phyloP scores from a whole-genome alignment of 139 green algal genomes.

The Coelastrella sp. region DNA sequence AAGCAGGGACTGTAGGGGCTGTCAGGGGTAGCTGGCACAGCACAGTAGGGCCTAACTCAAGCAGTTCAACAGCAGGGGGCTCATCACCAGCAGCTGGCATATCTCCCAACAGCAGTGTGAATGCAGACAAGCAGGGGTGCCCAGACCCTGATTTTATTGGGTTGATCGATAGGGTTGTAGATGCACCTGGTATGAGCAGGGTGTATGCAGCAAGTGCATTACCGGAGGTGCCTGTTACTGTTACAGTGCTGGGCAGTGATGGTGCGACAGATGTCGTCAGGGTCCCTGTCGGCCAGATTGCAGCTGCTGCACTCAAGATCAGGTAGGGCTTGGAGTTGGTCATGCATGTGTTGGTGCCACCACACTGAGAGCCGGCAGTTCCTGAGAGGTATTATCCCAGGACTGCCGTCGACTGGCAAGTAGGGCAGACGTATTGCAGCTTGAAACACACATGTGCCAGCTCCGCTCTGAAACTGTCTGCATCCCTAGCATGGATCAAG shows the following conservation, averaged over 20 bases:
- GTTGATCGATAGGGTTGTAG: background rate
- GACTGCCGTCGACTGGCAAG: background rate
- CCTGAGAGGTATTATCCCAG: too few species aligned
- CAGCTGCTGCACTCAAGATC: conserved; percentile 56
- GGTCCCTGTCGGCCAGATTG: conserved; percentile 51
- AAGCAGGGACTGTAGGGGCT: too few species aligned
- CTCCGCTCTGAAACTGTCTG: too few species aligned
- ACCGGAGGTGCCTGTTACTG: conserved; percentile 41
- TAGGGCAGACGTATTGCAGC: too few species aligned
- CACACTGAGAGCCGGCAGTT: too few species aligned
- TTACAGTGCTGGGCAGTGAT: conserved; percentile 13
- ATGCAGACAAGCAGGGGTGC: background rate
- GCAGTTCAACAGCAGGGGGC: too few species aligned
- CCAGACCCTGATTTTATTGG: background rate
- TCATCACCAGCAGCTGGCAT: too few species aligned
- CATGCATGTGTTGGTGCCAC: too few species aligned
- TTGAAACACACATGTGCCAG: too few species aligned
- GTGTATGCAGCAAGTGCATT: conserved; percentile 58
- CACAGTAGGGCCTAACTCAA: too few species aligned
- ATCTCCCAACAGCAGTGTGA: too few species aligned
- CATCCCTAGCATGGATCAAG: too few species aligned
- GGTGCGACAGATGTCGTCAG: conserved; percentile 14
- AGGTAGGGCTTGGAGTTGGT: conserved; percentile 27
- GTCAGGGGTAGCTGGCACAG: background rate
- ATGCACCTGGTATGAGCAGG: conserved; percentile 33